phyloP scores from a whole-genome alignment of 768 basidiomycete genomes.

The Termitomyces heimii region DNA sequence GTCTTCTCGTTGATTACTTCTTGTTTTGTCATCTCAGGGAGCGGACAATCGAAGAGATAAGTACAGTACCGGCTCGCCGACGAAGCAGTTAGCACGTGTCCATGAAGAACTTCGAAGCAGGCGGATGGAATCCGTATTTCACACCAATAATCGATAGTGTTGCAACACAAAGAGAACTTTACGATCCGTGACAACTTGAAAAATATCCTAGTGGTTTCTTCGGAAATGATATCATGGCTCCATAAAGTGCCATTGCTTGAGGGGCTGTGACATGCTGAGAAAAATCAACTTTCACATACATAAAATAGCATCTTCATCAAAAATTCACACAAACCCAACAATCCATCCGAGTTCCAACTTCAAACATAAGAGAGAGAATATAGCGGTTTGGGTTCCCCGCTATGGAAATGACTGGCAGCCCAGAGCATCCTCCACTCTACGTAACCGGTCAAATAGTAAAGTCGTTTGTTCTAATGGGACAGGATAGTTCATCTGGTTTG shows the following conservation, averaged over 20 bases:
- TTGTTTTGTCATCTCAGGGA: constrained; percentile 10
- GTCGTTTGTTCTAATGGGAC: too few relatives aligned
- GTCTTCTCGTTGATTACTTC: constrained; percentile 9
- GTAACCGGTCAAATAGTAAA: too few relatives aligned
- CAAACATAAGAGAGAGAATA: too few relatives aligned
- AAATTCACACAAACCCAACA: too few relatives aligned
- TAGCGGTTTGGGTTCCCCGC: too few relatives aligned
- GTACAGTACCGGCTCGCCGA: not conserved
- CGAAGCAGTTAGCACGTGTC: not conserved
- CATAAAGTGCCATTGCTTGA: not conserved
- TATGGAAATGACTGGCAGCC: too few relatives aligned
- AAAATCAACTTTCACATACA: not conserved
- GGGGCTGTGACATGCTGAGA: not conserved
- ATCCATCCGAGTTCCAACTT: not conserved
- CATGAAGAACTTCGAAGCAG: not conserved
- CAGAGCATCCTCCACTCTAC: too few relatives aligned
- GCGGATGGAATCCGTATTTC: not conserved
- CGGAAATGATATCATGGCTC: not conserved
- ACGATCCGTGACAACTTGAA: not conserved
- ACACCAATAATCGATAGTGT: not conserved
- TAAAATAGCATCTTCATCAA: too few relatives aligned
- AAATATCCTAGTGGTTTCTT: not conserved
- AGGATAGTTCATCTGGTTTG: too few relatives aligned
- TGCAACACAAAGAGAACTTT: not conserved
- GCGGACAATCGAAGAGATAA: constrained; percentile 10